These are phyloP conservation scores for Erigeron canadensis DNA, from an alignment of 129 eudicot species.

Conservation along the genomic window DNA sequence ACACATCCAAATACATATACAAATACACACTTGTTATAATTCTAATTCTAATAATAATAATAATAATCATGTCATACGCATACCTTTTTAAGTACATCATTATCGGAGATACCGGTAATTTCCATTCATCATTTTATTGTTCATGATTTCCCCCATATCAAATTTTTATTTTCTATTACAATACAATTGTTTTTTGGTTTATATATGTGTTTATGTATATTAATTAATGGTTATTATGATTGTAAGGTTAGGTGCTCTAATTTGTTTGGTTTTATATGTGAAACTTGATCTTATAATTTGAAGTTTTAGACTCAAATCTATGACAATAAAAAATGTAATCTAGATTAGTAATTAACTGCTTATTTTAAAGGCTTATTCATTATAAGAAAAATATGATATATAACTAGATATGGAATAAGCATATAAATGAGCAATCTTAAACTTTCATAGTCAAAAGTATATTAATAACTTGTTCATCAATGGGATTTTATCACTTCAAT, in stretches of 20 bases:
- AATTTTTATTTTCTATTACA: background rate
- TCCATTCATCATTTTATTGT: background rate
- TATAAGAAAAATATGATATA: too few relatives aligned
- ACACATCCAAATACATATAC: too few relatives aligned
- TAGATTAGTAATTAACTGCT: too few relatives aligned
- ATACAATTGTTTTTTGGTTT: background rate
- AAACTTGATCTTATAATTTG: background rate
- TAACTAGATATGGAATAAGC: too few relatives aligned
- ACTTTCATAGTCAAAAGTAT: too few relatives aligned
- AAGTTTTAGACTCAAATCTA: too few relatives aligned
- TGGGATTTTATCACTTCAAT: too few relatives aligned
- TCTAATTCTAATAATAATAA: slow-evolving; percentile 11
- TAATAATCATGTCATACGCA: slow-evolving; percentile 66
- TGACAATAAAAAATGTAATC: too few relatives aligned
- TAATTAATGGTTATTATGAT: slow-evolving; percentile 9
- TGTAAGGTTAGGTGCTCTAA: background rate
- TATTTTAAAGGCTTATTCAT: too few relatives aligned
- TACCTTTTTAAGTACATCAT: slow-evolving; percentile 81
- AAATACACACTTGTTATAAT: too few relatives aligned
- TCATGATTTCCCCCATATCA: background rate
- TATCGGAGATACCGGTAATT: slow-evolving; percentile 73
- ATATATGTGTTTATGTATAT: background rate
- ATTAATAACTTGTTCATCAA: too few relatives aligned
- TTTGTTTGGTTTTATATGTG: background rate
- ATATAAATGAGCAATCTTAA: too few relatives aligned